Conservation (phyloP, 2,329 filamentous ascomycete genomes). For the Cytospora leucostoma region DNA sequence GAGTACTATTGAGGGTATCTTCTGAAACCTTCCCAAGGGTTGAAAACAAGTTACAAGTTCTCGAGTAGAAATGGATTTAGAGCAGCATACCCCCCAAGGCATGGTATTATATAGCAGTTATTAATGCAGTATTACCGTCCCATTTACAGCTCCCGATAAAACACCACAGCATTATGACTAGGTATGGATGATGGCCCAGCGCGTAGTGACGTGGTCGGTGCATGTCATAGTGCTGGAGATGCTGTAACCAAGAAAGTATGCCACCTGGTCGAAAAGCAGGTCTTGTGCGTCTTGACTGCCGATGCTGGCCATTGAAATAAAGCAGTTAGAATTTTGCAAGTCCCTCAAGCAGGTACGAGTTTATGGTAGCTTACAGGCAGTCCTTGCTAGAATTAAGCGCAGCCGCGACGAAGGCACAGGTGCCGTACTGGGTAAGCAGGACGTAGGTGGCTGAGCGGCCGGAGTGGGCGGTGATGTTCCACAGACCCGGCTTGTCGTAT, state of each 20-base stretch:
- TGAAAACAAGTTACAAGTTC: no score
- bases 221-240: neutral
- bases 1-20: no score
- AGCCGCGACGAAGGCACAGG: neutral
- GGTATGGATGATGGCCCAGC: neutral
- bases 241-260: neutral
- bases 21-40: no score
- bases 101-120: no score
- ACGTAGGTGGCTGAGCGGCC: neutral
- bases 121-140: no score
- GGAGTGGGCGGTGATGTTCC: neutral
- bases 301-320: neutral
- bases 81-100: no score
- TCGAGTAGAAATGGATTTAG: no score
- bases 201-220: neutral
- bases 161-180: neutral
- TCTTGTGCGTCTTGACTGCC: neutral
- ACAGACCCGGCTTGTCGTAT: neutral
- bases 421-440: neutral
- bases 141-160: neutral
- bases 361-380: neutral
- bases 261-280: neutral
- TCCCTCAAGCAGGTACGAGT: neutral
- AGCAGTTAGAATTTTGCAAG: neutral
- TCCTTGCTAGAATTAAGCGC: neutral